Percentiles rank a stretch among this genome's conserved stretches.
Evolutionary conservation across 257 asterid genomes (phyloP).

Genomic region (Solanum rostratum): DNA sequence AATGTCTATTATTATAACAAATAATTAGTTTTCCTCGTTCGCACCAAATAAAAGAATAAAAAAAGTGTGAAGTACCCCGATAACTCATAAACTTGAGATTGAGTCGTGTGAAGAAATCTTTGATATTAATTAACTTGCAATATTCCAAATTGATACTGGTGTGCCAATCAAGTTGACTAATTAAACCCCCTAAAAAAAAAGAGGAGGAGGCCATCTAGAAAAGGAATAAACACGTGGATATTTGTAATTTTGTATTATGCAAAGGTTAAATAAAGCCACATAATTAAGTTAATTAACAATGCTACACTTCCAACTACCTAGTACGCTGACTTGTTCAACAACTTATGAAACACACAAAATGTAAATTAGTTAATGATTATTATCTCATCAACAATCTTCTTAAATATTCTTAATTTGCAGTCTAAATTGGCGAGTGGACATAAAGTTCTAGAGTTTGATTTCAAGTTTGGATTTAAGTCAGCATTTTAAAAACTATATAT

Average conservation of each 20-base stretch:
- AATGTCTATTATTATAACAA: neutral
- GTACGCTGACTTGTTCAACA: neutral
- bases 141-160: neutral
- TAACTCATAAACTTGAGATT: neutral
- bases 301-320: neutral
- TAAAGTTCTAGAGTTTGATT: neutral
- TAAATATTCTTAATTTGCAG: neutral
- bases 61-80: neutral
- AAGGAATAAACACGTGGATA: neutral
- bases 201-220: neutral
- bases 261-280: neutral
- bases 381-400: neutral
- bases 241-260: neutral
- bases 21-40: neutral
- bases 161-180: neutral
- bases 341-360: neutral
- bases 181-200: neutral
- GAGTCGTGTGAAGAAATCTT: neutral
- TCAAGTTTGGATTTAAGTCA: neutral
- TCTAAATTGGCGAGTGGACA: neutral
- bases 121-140: neutral
- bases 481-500: neutral
- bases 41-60: neutral
- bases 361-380: neutral
- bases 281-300: neutral